These are phyloP conservation scores for Suillus alpinus DNA, from an alignment of 768 basidiomycete species.

Conservation along the genomic window DNA sequence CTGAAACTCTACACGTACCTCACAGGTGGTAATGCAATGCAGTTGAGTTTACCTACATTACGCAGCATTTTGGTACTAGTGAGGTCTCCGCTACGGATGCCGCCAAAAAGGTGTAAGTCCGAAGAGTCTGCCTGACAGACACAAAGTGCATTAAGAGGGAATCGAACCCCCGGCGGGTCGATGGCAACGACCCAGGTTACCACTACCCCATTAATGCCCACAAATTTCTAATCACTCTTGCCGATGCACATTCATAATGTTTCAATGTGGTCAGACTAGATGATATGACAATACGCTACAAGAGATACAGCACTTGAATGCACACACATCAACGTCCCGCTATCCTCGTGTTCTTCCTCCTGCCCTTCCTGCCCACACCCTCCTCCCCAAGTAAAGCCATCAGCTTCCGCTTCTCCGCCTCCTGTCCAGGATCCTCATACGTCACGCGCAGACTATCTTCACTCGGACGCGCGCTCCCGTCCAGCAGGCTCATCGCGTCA, in stretches of 20 bases:
- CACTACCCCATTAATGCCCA: conserved; percentile 64
- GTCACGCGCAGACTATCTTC: conserved; percentile 55
- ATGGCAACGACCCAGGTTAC: conserved; percentile 69
- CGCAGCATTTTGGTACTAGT: background rate
- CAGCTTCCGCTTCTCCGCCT: conserved; percentile 54
- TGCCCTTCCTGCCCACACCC: conserved; percentile 11
- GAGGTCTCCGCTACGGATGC: background rate
- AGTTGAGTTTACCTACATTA: background rate
- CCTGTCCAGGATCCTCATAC: conserved; percentile 68
- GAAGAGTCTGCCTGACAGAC: too few relatives aligned
- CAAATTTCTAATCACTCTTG: conserved; percentile 36
- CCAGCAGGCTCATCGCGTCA: conserved; percentile 28
- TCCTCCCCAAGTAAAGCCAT: conserved; percentile 49
- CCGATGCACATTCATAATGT: too few relatives aligned
- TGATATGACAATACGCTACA: background rate
- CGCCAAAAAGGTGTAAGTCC: background rate
- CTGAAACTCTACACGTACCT: too few relatives aligned
- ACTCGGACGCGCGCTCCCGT: conserved; percentile 24
- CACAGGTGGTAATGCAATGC: too few relatives aligned
- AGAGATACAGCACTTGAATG: background rate
- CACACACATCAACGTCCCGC: conserved; percentile 22
- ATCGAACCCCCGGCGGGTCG: conserved; percentile 90
- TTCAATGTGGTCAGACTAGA: background rate
- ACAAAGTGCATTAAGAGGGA: conserved; percentile 70
- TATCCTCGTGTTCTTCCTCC: conserved; percentile 18